Base-by-base conservation (phyloP, 176 grass and related monocot species). In the Oryza rufipogon region DNA sequence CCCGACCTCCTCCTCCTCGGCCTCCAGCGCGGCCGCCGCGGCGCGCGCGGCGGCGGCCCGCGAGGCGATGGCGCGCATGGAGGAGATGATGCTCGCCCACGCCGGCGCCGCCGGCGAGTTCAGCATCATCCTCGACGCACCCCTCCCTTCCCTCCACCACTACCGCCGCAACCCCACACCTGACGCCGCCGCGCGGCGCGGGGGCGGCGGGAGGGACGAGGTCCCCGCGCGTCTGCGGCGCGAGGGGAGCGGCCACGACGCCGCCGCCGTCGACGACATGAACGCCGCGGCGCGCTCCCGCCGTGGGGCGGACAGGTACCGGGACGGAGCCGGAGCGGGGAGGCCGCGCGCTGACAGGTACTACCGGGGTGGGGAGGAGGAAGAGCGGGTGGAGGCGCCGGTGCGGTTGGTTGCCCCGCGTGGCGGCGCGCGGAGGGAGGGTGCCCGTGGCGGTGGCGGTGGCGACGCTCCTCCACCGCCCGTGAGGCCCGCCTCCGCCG, bases 11-110 rank as follows among this genome's bases (percentile, higher is more conserved):
- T 42, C 41, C 38, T 41, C 38, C 5, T 6, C 1, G 5, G 41
- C 41, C 42, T 8, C 42, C 42, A 2, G 9, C 42, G 9, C 9
- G 9, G 7, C 42, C 0, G 9, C 42, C 7, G 42, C 42, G 20
- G 72, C 78, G 17, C 83, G 88, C 8, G 78, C 73, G 1, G 83
- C 83, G 6, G 88, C 88, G 46, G 79, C 84, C 13, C 79, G 85
- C 34, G 85, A 83, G 58, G 84, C 74, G 19, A 86, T 86, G 84
- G 84, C 80, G 74, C 79, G 80, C 14, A 86, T 90, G 88, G 88
- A 90, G 68, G 88, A 90, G 80, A 23, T 86, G 74, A 90, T 90
- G 84, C 60, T 86, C 7, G 83, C 88, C 36, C 88, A 90, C 80
- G 80, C 84, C 0, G 92, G 86, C 32, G 84, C 89, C 6, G 85